Evolutionary conservation across 2,329 filamentous ascomycete genomes (phyloP).

Genomic region (Amylocarpus encephaloides): DNA sequence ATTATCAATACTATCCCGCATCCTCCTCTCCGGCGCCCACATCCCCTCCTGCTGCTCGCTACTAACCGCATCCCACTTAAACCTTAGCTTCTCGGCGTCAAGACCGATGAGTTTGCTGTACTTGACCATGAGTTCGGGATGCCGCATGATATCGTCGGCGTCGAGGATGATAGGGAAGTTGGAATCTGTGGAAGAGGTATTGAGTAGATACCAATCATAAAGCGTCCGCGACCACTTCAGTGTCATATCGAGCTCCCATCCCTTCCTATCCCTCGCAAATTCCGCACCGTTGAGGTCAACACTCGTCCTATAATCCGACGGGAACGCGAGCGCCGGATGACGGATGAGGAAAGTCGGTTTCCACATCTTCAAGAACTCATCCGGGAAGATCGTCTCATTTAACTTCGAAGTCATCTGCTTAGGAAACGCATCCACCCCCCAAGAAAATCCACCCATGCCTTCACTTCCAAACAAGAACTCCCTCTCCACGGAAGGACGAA

Average conservation of each 20-base stretch:
- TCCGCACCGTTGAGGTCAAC: background rate
- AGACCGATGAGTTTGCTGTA: constrained; percentile 30
- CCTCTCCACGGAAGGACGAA: constrained; percentile 20
- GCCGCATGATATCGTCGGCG: constrained; percentile 35
- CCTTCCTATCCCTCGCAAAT: background rate
- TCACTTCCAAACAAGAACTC: constrained; percentile 8
- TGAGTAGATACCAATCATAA: constrained; percentile 29
- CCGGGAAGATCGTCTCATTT: constrained; percentile 30
- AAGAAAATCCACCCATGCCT: background rate
- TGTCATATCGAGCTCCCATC: constrained; percentile 7
- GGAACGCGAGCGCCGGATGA: constrained; percentile 35
- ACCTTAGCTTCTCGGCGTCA: constrained; percentile 28
- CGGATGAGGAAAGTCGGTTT: constrained; percentile 34
- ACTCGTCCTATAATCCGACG: constrained; percentile 24
- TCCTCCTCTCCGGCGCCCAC: constrained; percentile 5
- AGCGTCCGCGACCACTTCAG: constrained; percentile 30
- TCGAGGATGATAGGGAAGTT: constrained; percentile 31
- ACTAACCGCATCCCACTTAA: constrained; percentile 28
- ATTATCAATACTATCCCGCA: constrained; percentile 28
- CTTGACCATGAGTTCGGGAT: constrained; percentile 25
- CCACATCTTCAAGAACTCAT: constrained; percentile 33
- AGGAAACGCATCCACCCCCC: background rate
- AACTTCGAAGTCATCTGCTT: background rate
- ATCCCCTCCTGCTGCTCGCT: background rate
- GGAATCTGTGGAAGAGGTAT: constrained; percentile 10